Evolutionary conservation across 192 early-diverging fungal species (phyloP).

Genomic region (Backusella macrospora): DNA sequence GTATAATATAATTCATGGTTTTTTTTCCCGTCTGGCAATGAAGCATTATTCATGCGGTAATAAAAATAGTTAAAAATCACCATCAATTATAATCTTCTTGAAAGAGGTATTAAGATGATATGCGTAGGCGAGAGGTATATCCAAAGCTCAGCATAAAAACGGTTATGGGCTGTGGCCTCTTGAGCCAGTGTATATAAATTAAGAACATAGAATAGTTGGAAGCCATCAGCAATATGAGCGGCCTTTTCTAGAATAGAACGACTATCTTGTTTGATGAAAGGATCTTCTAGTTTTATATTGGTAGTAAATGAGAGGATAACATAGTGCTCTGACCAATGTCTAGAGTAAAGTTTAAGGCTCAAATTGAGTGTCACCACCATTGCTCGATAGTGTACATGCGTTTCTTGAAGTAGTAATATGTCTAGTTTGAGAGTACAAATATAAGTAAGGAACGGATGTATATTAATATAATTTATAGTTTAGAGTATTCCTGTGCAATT

Average conservation of each 20-base stretch:
- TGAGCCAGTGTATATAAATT: conserved; percentile 3
- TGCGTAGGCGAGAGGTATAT: no score
- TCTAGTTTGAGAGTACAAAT: not conserved
- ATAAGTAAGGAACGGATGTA: not conserved
- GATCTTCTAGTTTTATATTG: not conserved
- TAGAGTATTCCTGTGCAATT: not conserved
- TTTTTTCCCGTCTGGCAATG: not conserved
- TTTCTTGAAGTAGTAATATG: not conserved
- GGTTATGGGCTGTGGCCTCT: not conserved
- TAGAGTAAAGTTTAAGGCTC: not conserved
- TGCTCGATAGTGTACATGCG: not conserved
- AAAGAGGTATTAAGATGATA: not conserved
- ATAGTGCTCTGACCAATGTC: not conserved
- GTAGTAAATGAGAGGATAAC: conserved; percentile 1
- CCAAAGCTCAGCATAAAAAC: no score
- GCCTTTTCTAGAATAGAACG: not conserved
- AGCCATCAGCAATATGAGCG: not conserved
- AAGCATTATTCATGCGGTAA: not conserved
- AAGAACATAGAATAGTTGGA: not conserved
- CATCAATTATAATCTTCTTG: no score
- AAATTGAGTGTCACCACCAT: no score
- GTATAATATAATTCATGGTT: not conserved
- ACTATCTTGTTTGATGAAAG: no score
- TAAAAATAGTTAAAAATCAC: no score
- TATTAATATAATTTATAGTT: not conserved